These are phyloP conservation scores for Maudiozyma serrabonitensis DNA, from an alignment of 805 yeast species.

Conservation along the genomic window DNA sequence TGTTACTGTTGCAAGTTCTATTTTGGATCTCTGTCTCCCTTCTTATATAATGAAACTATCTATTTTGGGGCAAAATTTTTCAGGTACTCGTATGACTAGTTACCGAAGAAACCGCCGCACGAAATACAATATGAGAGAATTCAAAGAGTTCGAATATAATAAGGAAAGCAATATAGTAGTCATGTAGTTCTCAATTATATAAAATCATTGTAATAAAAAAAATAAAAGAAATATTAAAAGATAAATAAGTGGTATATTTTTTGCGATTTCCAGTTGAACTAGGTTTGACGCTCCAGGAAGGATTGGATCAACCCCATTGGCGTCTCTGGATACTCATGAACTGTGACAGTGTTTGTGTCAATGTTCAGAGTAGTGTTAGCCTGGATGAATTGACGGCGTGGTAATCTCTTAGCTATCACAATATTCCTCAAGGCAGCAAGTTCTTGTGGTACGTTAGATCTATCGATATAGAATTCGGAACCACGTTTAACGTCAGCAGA, in stretches of 20 bases:
- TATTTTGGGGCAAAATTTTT: no score
- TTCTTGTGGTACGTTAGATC: constrained; percentile 59
- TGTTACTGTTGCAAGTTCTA: background rate
- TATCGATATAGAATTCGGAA: constrained; percentile 48
- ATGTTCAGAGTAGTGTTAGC: constrained; percentile 50
- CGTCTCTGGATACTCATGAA: constrained; percentile 68
- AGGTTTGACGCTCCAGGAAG: constrained; percentile 48
- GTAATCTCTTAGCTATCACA: constrained; percentile 63
- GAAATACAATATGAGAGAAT: no score
- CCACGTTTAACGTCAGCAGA: constrained; percentile 67
- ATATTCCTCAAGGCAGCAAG: constrained; percentile 55
- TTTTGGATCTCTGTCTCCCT: no score
- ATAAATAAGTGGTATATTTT: background rate
- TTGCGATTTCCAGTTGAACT: background rate
- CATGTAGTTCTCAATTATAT: no score
- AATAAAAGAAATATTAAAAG: no score
- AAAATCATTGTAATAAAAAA: no score
- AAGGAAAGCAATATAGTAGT: no score
- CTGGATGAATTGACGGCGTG: constrained; percentile 78
- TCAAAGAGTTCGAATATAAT: no score
- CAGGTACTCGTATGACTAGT: background rate
- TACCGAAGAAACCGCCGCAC: background rate
- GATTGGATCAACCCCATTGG: constrained; percentile 72
- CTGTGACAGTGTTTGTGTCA: constrained; percentile 20
- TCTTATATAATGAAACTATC: no score